phyloP scores from a whole-genome alignment of 345 rosid species.

The Populus pruinosa region DNA sequence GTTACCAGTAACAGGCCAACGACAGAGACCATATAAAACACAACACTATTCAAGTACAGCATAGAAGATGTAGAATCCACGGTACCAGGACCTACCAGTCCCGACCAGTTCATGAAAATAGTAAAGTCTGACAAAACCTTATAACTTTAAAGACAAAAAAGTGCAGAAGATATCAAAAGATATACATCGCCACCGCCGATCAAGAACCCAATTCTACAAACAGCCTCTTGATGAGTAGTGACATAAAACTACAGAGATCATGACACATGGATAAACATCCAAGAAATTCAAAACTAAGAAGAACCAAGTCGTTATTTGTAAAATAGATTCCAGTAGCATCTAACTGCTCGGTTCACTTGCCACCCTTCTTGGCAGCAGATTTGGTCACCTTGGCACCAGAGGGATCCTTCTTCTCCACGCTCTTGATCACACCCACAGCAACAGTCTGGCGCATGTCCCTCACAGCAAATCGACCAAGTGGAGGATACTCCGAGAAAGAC shows the following conservation, averaged over 20 bases:
- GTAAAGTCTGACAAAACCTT: not conserved
- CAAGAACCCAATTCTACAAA: not conserved
- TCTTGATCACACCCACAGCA: conserved; percentile 80
- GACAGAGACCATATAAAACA: too few species aligned
- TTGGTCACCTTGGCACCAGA: conserved; percentile 77
- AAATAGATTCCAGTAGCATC: not conserved
- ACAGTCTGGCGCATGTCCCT: conserved; percentile 93
- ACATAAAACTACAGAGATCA: not conserved
- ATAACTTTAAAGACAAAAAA: not conserved
- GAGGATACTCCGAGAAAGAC: conserved; percentile 73
- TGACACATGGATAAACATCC: not conserved
- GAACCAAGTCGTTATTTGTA: not conserved
- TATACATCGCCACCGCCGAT: not conserved
- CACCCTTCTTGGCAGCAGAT: conserved; percentile 83
- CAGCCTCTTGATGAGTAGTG: not conserved
- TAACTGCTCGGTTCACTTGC: conserved; percentile 48
- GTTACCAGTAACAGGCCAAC: too few species aligned
- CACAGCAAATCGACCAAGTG: conserved; percentile 81
- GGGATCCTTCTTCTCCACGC: conserved; percentile 81
- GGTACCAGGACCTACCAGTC: too few species aligned
- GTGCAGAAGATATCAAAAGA: not conserved
- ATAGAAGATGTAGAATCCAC: too few species aligned
- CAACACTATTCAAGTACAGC: too few species aligned
- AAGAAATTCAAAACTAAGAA: not conserved
- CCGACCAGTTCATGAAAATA: too few species aligned